Evolutionary conservation across 768 basidiomycete genomes (phyloP), one percentile per base, ranked within the genome.

Genomic region (Candolleomyces aberdarensis): DNA sequence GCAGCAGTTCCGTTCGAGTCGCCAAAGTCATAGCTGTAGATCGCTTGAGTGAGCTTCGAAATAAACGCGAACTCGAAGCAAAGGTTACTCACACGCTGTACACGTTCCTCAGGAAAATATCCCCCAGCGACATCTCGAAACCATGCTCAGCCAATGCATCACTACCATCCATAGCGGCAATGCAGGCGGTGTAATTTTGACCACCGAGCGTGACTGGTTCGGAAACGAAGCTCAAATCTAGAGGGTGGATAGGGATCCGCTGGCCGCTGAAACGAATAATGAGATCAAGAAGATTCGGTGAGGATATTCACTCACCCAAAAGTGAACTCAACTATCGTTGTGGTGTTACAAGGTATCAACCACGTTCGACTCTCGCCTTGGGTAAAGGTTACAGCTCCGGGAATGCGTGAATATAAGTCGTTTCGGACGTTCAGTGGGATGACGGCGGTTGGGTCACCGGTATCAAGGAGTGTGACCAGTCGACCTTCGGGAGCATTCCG

Each of bases 201-300:
- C 75, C 74, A 17, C 69, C 49, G 0, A 71, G 52, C 4, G 63
- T 59, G 3, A 63, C 41, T 47, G 75, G 69, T 2, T 67, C 62
- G 7, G 63, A 61, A 22, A 76, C 70, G 7, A 69, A 70, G 20
- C 70, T 75, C 39, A 82, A 57, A 55, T 82, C 81, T 44, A 82
- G 70, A 20, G 81, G 80, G 57, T 82, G 78, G 52, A 82, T 71
- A 13, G 78, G 67, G 57, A 73, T 78, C 13, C 65, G 48, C 52
- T 71, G 66, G 36, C 67, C 71, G 9, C 78, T 76, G 50, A 49
- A 32, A 17, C 41, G 7, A 1, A 29, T 14, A 26, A 31, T 46
- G 17, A 48, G 57, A 14, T 15, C 6, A 29, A 39, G 15, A 5
- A 43, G 31, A 3, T 17, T 46, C 67, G 11, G 6, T 36, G 36